Conservation (phyloP, 495 filamentous ascomycete genomes). For the Aspergillus egyptiacus region DNA sequence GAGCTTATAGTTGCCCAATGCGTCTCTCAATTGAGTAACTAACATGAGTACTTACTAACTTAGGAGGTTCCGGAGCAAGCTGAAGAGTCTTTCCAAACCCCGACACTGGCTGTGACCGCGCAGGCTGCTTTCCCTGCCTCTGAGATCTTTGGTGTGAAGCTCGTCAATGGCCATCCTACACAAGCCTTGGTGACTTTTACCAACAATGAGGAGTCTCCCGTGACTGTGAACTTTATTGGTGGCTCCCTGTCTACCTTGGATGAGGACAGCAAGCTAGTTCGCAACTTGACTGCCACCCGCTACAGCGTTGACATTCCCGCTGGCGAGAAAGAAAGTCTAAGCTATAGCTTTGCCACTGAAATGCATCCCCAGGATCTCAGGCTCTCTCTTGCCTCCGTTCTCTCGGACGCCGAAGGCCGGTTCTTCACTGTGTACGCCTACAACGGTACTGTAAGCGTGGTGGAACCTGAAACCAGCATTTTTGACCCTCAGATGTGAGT, state of each 20-base stretch:
- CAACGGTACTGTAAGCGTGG: slow-evolving; percentile 82
- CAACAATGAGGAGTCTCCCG: slow-evolving; percentile 75
- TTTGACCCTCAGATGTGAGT: slow-evolving; percentile 94
- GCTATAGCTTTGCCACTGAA: slow-evolving; percentile 82
- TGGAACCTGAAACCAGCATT: slow-evolving; percentile 87
- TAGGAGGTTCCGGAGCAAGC: slow-evolving; percentile 43
- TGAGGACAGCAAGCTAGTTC: slow-evolving; percentile 54
- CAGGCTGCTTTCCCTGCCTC: slow-evolving; percentile 75
- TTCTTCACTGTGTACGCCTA: slow-evolving; percentile 74
- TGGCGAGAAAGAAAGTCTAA: slow-evolving; percentile 66
- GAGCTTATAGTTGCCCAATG: slow-evolving; percentile 11
- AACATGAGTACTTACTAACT: slow-evolving; percentile 4
- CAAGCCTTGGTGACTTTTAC: slow-evolving; percentile 71
- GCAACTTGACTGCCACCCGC: slow-evolving; percentile 74
- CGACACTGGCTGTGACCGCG: slow-evolving; percentile 67
- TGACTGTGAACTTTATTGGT: slow-evolving; percentile 70
- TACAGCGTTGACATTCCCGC: slow-evolving; percentile 73
- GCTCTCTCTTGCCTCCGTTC: slow-evolving; percentile 69
- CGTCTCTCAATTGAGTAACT: slow-evolving; percentile 25
- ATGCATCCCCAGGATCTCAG: slow-evolving; percentile 88
- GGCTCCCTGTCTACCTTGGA: slow-evolving; percentile 64
- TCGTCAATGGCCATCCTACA: slow-evolving; percentile 88
- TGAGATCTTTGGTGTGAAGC: slow-evolving; percentile 91
- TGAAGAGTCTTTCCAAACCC: slow-evolving; percentile 42
- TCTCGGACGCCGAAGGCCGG: slow-evolving; percentile 56